phyloP scores from a whole-genome alignment of 139 green algal species.

The Chlamydomonas asymmetrica region DNA sequence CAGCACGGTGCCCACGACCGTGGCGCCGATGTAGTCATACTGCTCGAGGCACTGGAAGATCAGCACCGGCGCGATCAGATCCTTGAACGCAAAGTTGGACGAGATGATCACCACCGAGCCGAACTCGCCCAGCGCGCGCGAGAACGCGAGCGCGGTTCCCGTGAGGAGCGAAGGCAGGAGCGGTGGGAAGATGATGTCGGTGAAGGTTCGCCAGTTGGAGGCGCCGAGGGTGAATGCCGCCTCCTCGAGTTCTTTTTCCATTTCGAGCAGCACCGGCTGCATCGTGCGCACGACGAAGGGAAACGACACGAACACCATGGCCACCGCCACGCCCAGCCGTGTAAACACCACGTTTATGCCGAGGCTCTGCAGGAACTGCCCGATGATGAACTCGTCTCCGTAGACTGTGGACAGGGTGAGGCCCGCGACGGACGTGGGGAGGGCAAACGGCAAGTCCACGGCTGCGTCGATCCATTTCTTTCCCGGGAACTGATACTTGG shows the following conservation, averaged over 20 bases:
- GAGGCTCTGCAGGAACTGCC: constrained; percentile 31
- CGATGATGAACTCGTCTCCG: constrained; percentile 57
- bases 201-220: constrained; percentile 65
- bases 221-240: constrained; percentile 70
- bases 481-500: constrained; percentile 68
- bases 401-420: constrained; percentile 75
- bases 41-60: constrained; percentile 85
- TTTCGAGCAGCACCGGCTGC: constrained; percentile 69
- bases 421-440: constrained; percentile 71
- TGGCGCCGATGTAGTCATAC: constrained; percentile 74
- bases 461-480: constrained; percentile 67
- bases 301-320: constrained; percentile 82
- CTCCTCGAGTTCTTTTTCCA: constrained; percentile 44
- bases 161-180: constrained; percentile 68
- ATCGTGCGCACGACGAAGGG: constrained; percentile 76
- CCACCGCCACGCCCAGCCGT: constrained; percentile 56
- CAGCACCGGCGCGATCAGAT: constrained; percentile 74
- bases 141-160: constrained; percentile 71
- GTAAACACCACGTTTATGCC: constrained; percentile 68
- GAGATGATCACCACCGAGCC: constrained; percentile 74
- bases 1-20: constrained; percentile 74
- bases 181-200: constrained; percentile 62
- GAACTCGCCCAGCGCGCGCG: constrained; percentile 71
- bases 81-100: constrained; percentile 77
- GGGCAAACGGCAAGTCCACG: constrained; percentile 74